These are phyloP conservation scores for Cercospora sp. DNA, from an alignment of 2,329 filamentous ascomycete species.

Conservation along the genomic window DNA sequence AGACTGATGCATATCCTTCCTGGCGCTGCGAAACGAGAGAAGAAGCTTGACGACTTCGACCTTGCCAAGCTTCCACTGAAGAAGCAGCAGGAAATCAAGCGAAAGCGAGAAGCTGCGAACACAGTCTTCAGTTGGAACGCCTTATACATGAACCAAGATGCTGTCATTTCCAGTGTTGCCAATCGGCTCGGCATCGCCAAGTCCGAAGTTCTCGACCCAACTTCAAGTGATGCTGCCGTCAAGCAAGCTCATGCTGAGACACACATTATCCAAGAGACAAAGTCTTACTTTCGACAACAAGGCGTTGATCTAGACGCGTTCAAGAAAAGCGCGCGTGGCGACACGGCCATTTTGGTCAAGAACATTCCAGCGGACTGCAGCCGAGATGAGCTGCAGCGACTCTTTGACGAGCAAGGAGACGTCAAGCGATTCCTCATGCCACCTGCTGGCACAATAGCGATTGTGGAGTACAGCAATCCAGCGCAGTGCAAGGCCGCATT, in stretches of 20 bases:
- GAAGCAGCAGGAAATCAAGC: slow-evolving; percentile 87
- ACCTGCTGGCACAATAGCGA: slow-evolving; percentile 87
- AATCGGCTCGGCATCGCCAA: slow-evolving; percentile 86
- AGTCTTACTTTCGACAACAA: slow-evolving; percentile 82
- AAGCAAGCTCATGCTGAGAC: slow-evolving; percentile 98
- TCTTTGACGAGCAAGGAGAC: slow-evolving; percentile 84
- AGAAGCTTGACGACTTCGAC: slow-evolving; percentile 81
- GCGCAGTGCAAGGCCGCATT: slow-evolving; percentile 83
- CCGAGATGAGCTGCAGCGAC: slow-evolving; percentile 71
- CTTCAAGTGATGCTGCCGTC: slow-evolving; percentile 87
- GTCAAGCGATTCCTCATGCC: slow-evolving; percentile 86
- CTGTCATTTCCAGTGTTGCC: slow-evolving; percentile 87
- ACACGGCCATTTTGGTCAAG: slow-evolving; percentile 86
- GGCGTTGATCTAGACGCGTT: slow-evolving; percentile 92
- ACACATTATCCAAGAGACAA: slow-evolving; percentile 93
- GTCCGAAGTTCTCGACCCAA: slow-evolving; percentile 90
- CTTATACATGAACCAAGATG: slow-evolving; percentile 96
- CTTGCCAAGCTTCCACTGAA: slow-evolving; percentile 91
- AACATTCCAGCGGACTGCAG: slow-evolving; percentile 87
- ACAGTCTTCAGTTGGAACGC: slow-evolving; percentile 96
- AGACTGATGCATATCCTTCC: slow-evolving; percentile 88
- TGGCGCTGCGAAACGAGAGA: slow-evolving; percentile 76
- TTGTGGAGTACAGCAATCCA: slow-evolving; percentile 81
- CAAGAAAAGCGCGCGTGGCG: slow-evolving; percentile 79
- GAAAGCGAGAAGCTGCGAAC: slow-evolving; percentile 75